Evolutionary conservation across 2,329 filamentous ascomycete species (phyloP).

Genomic region (Aotearoamyces nothofagi): DNA sequence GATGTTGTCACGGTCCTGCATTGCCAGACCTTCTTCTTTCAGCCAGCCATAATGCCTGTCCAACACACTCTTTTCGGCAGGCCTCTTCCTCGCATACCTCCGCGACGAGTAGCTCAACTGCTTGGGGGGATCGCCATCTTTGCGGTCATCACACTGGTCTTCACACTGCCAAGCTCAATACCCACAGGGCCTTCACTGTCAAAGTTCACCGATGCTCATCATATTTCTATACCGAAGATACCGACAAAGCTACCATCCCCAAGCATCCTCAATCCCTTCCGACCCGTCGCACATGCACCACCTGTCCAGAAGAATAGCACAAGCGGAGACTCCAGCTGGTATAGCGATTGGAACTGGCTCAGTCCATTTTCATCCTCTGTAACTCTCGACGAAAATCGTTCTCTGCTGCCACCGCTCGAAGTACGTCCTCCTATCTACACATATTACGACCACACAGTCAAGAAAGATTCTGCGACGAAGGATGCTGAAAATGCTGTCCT

Average conservation of each 20-base stretch:
- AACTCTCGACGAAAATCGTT: slow-evolving; percentile 66
- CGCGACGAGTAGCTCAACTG: slow-evolving; percentile 36
- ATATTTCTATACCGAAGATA: slow-evolving; percentile 33
- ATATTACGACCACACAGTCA: slow-evolving; percentile 61
- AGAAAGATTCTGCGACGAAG: slow-evolving; percentile 46
- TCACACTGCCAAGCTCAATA: slow-evolving; percentile 32
- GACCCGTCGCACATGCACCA: slow-evolving; percentile 53
- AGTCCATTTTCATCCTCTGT: slow-evolving; percentile 76
- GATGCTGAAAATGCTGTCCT: slow-evolving; percentile 67
- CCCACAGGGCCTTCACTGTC: slow-evolving; percentile 33
- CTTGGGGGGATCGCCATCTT: slow-evolving; percentile 35
- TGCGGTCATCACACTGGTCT: slow-evolving; percentile 35
- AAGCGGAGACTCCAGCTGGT: slow-evolving; percentile 68
- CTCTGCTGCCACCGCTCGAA: slow-evolving; percentile 63
- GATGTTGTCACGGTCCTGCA: too few species aligned
- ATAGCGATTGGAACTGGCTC: slow-evolving; percentile 79
- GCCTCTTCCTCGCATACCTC: slow-evolving; percentile 32
- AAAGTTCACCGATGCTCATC: slow-evolving; percentile 32
- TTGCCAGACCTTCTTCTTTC: too few species aligned
- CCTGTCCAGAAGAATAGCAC: slow-evolving; percentile 65
- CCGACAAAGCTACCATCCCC: slow-evolving; percentile 20
- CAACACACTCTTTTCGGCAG: slow-evolving; percentile 31
- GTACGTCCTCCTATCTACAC: slow-evolving; percentile 70
- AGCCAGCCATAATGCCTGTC: slow-evolving; percentile 29
- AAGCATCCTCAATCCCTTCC: slow-evolving; percentile 49